Evolutionary conservation across 495 filamentous ascomycete genomes (phyloP).

Genomic region (Daldinia loculata): DNA sequence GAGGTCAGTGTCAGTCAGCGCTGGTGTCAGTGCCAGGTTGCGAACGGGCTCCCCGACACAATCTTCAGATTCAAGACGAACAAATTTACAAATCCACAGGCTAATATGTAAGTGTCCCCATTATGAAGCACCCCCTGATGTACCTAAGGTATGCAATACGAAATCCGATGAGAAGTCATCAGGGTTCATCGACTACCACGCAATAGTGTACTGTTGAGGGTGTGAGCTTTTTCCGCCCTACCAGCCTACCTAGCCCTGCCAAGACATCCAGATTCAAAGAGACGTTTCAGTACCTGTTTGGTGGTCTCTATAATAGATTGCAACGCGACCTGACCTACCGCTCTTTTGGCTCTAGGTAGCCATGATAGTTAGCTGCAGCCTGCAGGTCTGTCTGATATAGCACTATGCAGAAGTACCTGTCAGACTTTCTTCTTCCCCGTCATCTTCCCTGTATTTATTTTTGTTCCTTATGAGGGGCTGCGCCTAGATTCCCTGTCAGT

Average conservation of each 20-base stretch:
- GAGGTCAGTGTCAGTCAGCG: constrained; percentile 18
- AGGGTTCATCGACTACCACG: constrained; percentile 27
- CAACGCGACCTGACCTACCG: constrained; percentile 36
- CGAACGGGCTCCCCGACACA: constrained; percentile 23
- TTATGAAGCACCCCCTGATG: constrained; percentile 10
- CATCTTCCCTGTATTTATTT: constrained; percentile 31
- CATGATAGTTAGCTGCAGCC: constrained; percentile 24
- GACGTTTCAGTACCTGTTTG: constrained; percentile 40
- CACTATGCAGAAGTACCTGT: constrained; percentile 23
- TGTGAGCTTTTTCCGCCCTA: constrained; percentile 37
- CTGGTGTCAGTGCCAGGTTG: constrained; percentile 11
- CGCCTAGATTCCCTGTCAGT: constrained; percentile 20
- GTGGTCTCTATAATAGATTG: constrained; percentile 26
- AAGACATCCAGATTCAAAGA: constrained; percentile 39
- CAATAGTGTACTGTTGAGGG: constrained; percentile 14
- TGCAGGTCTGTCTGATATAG: constrained; percentile 26
- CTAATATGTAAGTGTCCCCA: constrained; percentile 28
- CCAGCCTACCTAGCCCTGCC: constrained; percentile 36
- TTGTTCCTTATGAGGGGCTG: constrained; percentile 29
- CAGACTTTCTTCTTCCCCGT: constrained; percentile 18
- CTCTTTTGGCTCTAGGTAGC: constrained; percentile 27
- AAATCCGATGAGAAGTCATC: constrained; percentile 24
- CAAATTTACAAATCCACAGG: constrained; percentile 18
- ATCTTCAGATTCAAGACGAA: constrained; percentile 41
- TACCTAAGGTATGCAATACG: constrained; percentile 35